Evolutionary conservation across 306 rosid species (phyloP).

Genomic region (Ziziphus jujuba): DNA sequence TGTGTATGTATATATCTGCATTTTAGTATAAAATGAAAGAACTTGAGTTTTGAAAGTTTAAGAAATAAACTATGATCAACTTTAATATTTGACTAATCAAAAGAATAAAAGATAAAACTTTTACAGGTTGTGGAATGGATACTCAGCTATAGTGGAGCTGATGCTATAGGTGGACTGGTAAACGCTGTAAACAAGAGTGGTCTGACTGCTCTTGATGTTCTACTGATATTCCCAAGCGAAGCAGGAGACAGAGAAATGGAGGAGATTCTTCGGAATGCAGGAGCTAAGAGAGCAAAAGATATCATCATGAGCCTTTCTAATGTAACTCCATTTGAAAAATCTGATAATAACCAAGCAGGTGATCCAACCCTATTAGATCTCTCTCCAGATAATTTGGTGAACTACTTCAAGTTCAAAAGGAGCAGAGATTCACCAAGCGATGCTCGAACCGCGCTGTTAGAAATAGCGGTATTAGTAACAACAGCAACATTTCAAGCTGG

Average conservation of each 20-base stretch:
- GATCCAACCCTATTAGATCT: too few species aligned
- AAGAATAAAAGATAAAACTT: not conserved
- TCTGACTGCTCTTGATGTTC: slow-evolving; percentile 30
- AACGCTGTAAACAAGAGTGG: slow-evolving; percentile 14
- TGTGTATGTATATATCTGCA: too few species aligned
- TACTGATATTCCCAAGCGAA: slow-evolving; percentile 29
- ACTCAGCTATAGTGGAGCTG: not conserved
- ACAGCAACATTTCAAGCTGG: slow-evolving; percentile 34
- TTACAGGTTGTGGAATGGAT: not conserved
- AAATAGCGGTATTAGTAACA: slow-evolving; percentile 24
- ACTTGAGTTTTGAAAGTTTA: too few species aligned
- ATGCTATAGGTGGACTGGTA: not conserved
- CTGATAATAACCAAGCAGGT: too few species aligned
- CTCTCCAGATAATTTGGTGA: not conserved
- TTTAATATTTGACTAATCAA: too few species aligned
- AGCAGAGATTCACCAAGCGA: slow-evolving; percentile 17
- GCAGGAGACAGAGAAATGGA: slow-evolving; percentile 31
- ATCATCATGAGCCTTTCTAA: too few species aligned
- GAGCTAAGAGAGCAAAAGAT: slow-evolving; percentile 17
- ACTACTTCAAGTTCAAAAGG: slow-evolving; percentile 18
- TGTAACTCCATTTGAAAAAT: too few species aligned
- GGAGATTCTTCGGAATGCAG: slow-evolving; percentile 14
- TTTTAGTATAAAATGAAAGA: too few species aligned
- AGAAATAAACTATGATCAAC: too few species aligned
- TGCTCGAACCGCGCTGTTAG: slow-evolving; percentile 21